Base-by-base conservation (phyloP, 345 rosid genomes). In the Stellera chamaejasme region DNA sequence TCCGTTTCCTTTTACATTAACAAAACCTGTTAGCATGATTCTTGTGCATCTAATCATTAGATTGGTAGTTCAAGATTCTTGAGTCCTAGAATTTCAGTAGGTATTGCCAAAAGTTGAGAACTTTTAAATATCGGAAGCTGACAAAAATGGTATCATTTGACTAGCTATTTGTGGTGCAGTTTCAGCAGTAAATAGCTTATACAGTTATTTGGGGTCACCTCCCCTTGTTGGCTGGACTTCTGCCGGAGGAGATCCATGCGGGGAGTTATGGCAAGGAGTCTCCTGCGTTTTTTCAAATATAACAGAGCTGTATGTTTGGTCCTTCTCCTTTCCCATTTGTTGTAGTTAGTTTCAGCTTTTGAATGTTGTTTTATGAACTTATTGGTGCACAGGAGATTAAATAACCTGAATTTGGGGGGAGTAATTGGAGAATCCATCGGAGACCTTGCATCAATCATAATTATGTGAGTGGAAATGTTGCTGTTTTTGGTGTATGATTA, bases 191-290 rank as follows among this genome's bases (percentile, higher is more conserved):
- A 87, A 93, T 73, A 66, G 73, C 72, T 77, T 93, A 59, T 87
- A 64, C 45, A 47, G 77, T 13, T 69, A 85, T 43, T 67, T 93
- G 73, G 84, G 86, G 13, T 71, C 69, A 28, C 96, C 96, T 14
- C 77, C 86, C 55, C 67, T 89, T 51, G 45, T 10, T 23, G 82
- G 77, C 49, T 93, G 99, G 99, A 46, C 68, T 60, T 63, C 89
- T 47, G 64, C 74, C 59, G 97, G 97, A 68, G 99, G 99, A 68
- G 99, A 93, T 67, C 97, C 99, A 6, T 93, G 99, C 68, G 78
- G 79, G 51, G 96, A 89, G 45, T 46, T 50, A 52, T 93, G 99
- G 99, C 73, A 83, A 71, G 99, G 99, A 13, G 95, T 89, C 36
- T 60, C 68, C 42, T 93, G 99, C 67, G 96, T 82, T 27, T 75